These are phyloP conservation scores for Coemansia sp. DNA, from an alignment of 371 early-diverging fungal genomes.

Conservation along the genomic window DNA sequence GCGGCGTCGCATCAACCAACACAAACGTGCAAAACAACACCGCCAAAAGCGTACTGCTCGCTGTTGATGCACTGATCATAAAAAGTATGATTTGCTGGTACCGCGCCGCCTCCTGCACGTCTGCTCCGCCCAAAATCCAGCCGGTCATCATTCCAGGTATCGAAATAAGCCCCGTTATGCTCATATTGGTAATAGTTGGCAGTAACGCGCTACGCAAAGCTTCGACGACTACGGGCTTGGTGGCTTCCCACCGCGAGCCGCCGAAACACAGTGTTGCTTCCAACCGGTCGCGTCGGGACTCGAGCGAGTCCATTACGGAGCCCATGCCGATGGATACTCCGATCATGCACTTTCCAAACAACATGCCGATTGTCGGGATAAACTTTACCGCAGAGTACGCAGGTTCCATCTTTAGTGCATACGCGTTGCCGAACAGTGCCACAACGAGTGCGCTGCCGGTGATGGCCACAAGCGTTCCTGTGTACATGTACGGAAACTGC, in stretches of 20 bases:
- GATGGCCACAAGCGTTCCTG: constrained; percentile 37
- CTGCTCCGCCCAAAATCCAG: constrained; percentile 81
- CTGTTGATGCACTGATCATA: constrained; percentile 72
- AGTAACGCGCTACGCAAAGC: constrained; percentile 74
- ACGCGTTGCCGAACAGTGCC: constrained; percentile 49
- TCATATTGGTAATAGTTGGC: constrained; percentile 82
- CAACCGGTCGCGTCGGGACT: constrained; percentile 67
- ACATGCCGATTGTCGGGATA: constrained; percentile 85
- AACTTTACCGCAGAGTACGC: constrained; percentile 76
- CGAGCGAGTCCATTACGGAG: constrained; percentile 62
- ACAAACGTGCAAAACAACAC: constrained; percentile 62
- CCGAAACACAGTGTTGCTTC: constrained; percentile 77
- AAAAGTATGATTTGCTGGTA: constrained; percentile 84
- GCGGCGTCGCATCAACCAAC: constrained; percentile 60
- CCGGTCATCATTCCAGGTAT: constrained; percentile 94
- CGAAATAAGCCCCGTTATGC: constrained; percentile 81
- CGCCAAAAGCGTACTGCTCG: constrained; percentile 62
- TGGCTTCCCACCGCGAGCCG: constrained; percentile 85
- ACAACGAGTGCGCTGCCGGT: constrained; percentile 39
- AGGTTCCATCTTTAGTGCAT: constrained; percentile 70
- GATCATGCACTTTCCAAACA: constrained; percentile 81
- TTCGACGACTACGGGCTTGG: constrained; percentile 66
- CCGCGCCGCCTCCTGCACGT: constrained; percentile 72
- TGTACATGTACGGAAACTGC: constrained; percentile 50
- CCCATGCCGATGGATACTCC: constrained; percentile 78